Evolutionary conservation across 1,284 basidiomycete genomes (phyloP).

Genomic region (Nidula niveotomentosa): DNA sequence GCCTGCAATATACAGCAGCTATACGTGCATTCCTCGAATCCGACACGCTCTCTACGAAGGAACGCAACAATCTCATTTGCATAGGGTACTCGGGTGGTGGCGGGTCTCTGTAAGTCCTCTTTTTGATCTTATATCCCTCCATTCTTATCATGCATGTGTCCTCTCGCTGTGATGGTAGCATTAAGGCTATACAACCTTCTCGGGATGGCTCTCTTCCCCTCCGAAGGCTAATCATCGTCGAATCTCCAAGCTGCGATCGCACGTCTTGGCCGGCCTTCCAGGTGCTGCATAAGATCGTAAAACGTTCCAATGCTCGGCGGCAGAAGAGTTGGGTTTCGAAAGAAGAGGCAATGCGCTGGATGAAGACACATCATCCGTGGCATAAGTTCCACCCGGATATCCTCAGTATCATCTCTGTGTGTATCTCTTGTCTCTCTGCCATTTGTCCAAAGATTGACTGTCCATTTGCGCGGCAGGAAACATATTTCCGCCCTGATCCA

Average conservation of each 20-base stretch:
- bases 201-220: not conserved
- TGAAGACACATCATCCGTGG: not conserved
- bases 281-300: not conserved
- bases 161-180: not conserved
- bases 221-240: not conserved
- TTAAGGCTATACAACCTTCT: not conserved
- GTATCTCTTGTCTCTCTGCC: not conserved
- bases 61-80: not conserved
- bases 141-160: not conserved
- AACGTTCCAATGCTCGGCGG: not conserved
- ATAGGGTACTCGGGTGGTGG: not conserved
- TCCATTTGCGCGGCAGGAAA: not conserved
- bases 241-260: not conserved
- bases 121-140: not conserved
- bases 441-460: not conserved
- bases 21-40: not conserved
- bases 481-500: not conserved
- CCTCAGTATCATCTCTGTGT: not conserved
- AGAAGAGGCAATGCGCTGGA: not conserved
- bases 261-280: not conserved
- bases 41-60: not conserved
- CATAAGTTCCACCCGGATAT: not conserved
- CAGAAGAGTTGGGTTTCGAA: not conserved
- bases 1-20: not conserved
- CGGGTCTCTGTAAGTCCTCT: not conserved